phyloP scores from a whole-genome alignment of 805 yeast genomes.

The Jamesozyma rosinii region DNA sequence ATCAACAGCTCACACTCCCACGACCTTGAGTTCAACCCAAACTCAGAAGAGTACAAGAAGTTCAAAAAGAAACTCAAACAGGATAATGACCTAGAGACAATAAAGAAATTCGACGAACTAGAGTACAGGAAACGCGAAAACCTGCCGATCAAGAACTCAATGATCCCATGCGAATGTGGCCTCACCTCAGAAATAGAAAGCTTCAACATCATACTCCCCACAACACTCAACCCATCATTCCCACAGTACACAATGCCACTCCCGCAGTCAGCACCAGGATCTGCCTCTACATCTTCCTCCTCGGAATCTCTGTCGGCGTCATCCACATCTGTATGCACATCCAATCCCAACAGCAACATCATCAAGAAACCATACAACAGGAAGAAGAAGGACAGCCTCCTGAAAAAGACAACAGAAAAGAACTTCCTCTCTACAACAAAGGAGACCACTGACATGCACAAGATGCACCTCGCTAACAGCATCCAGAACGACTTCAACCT shows the following conservation, averaged over 20 bases:
- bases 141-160: conserved; percentile 26
- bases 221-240: not conserved
- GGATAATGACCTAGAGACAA: conserved; percentile 25
- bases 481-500: not conserved
- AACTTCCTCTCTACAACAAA: conserved; percentile 9
- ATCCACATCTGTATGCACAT: not conserved
- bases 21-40: conserved; percentile 31
- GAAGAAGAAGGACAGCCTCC: conserved; percentile 9
- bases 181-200: conserved; percentile 30
- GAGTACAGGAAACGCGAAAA: conserved; percentile 28
- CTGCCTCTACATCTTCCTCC: too few species aligned
- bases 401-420: conserved; percentile 14
- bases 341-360: not conserved
- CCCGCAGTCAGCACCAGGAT: too few species aligned
- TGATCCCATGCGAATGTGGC: conserved; percentile 33
- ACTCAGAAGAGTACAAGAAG: conserved; percentile 29
- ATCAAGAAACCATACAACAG: conserved; percentile 12
- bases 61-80: conserved; percentile 25
- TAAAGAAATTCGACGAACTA: conserved; percentile 30
- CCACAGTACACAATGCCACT: too few species aligned
- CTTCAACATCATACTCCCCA: conserved; percentile 29
- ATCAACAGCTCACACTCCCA: conserved; percentile 56
- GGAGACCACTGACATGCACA: not conserved
- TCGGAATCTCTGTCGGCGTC: not conserved
- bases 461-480: not conserved